Conservation (phyloP, 352 stramenopile species). For the Phytophthora hibernalis region DNA sequence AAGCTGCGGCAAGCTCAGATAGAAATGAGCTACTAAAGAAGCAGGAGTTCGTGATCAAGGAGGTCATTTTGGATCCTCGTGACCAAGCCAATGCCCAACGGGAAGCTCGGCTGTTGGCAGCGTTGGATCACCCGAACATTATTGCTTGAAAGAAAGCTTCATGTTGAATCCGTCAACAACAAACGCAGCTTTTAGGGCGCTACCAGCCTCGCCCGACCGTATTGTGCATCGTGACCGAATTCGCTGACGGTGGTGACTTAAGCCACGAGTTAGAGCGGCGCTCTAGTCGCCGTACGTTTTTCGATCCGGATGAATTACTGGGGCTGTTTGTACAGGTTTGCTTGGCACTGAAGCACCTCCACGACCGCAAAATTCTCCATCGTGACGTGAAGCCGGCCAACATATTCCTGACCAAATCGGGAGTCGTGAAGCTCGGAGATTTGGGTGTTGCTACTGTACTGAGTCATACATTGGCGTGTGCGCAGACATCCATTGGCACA, state of each 20-base stretch:
- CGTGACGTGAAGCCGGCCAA: conserved; percentile 90
- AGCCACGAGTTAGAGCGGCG: conserved; percentile 58
- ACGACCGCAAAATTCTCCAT: conserved; percentile 88
- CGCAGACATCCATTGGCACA: conserved; percentile 77
- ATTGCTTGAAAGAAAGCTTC: conserved; percentile 86
- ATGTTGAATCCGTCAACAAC: conserved; percentile 31
- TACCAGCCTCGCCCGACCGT: conserved; percentile 27
- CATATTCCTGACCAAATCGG: conserved; percentile 76
- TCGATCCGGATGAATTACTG: conserved; percentile 54
- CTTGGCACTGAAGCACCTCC: conserved; percentile 83
- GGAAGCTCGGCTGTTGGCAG: conserved; percentile 72
- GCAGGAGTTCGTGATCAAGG: conserved; percentile 76
- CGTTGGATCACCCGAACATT: conserved; percentile 87
- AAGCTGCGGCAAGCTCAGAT: conserved; percentile 21
- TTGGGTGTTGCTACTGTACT: conserved; percentile 83
- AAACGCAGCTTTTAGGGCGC: conserved; percentile 5
- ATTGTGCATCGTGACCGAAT: conserved; percentile 90
- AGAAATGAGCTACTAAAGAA: conserved; percentile 27
- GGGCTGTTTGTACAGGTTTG: conserved; percentile 74
- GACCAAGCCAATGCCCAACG: conserved; percentile 64
- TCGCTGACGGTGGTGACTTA: conserved; percentile 80
- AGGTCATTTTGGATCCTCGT: conserved; percentile 74
- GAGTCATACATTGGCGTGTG: conserved; percentile 75
- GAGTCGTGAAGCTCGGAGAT: conserved; percentile 80
- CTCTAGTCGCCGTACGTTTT: conserved; percentile 12